A percentile compares a stretch with the other conserved stretches of the same genome.
Evolutionary conservation across 257 asterid species (phyloP).

Genomic region (Ophiorrhiza pumila): DNA sequence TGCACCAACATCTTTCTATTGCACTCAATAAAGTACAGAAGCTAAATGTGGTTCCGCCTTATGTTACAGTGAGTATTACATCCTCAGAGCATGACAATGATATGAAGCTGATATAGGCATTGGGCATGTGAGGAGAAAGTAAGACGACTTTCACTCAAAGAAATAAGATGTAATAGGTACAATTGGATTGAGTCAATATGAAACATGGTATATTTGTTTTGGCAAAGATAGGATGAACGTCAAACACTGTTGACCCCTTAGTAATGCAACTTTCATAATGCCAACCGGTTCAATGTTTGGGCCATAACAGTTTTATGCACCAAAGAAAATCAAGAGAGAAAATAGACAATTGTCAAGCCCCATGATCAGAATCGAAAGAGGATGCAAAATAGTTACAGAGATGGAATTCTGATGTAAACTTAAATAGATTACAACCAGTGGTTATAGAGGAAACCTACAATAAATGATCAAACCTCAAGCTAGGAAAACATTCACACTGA

Average conservation of each 20-base stretch:
- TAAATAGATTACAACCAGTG: neutral
- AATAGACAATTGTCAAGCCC: neutral
- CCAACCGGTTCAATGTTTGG: neutral
- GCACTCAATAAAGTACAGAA: neutral
- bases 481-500: neutral
- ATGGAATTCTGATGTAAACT: neutral
- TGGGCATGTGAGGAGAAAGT: neutral
- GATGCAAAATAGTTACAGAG: neutral
- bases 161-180: neutral
- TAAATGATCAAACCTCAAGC: neutral
- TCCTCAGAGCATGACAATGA: neutral
- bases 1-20: neutral
- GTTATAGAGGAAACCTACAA: neutral
- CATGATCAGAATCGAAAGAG: neutral
- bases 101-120: neutral
- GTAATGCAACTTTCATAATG: neutral
- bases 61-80: neutral
- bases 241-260: neutral
- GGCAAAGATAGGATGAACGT: neutral
- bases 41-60: neutral
- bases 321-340: neutral
- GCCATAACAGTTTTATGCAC: neutral
- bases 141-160: too few relatives aligned
- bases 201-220: neutral
- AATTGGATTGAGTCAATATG: neutral